Evolutionary conservation across 2,329 filamentous ascomycete genomes (phyloP).

Genomic region (Aphanoascus verrucosus): DNA sequence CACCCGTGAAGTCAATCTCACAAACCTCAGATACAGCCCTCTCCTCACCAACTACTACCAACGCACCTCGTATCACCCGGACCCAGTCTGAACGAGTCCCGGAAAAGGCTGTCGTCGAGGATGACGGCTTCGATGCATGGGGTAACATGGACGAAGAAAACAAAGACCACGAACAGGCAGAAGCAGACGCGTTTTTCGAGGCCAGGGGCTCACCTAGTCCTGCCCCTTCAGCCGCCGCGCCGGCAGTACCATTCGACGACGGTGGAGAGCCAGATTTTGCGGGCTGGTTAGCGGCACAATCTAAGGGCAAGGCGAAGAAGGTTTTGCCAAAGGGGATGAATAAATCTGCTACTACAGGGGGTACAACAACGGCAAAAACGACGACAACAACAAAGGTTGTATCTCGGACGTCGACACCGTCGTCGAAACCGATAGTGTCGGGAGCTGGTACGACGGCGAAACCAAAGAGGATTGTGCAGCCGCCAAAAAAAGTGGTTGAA

Average conservation of each 20-base stretch:
- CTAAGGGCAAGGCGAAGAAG: slow-evolving; percentile 61
- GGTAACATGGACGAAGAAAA: slow-evolving; percentile 52
- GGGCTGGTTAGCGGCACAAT: slow-evolving; percentile 83
- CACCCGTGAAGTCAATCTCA: slow-evolving; percentile 25
- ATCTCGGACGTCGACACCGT: slow-evolving; percentile 17
- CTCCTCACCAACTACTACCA: not conserved
- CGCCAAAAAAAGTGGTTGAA: slow-evolving; percentile 61
- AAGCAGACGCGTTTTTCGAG: slow-evolving; percentile 40
- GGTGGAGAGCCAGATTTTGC: slow-evolving; percentile 89
- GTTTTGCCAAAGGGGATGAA: slow-evolving; percentile 71
- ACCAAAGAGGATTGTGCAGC: slow-evolving; percentile 38
- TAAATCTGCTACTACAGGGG: slow-evolving; percentile 44
- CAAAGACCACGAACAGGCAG: slow-evolving; percentile 41
- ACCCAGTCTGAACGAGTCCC: slow-evolving; percentile 31
- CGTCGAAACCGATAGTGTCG: slow-evolving; percentile 20
- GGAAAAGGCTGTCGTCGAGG: slow-evolving; percentile 26
- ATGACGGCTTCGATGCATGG: slow-evolving; percentile 64
- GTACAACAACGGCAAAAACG: no score
- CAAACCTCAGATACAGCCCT: slow-evolving; percentile 16
- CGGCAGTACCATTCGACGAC: slow-evolving; percentile 57
- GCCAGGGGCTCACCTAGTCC: slow-evolving; percentile 24
- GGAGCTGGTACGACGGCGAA: slow-evolving; percentile 32
- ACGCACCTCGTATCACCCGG: slow-evolving; percentile 25
- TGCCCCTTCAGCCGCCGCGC: slow-evolving; percentile 24
- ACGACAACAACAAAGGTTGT: slow-evolving; percentile 31